Base-by-base conservation (phyloP, 2,329 filamentous ascomycete genomes). In the Colletotrichum tropicale region DNA sequence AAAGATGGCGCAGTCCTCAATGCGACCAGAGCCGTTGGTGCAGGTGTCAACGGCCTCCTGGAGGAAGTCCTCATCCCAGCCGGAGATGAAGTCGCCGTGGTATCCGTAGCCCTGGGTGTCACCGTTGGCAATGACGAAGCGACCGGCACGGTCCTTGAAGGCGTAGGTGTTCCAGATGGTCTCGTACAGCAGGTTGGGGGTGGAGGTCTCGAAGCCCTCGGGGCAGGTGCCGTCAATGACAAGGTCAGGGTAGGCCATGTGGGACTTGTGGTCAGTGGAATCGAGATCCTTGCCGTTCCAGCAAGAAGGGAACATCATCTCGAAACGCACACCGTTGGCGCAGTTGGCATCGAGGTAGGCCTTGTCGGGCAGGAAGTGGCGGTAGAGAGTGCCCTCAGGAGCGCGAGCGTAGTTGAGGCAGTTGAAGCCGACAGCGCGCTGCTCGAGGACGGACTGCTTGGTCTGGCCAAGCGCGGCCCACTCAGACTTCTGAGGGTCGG, bases 391-490 rank as follows among this genome's bases (percentile, higher is more conserved):
- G 2, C 90, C 89, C 84, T 98, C 96, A 3, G 94, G 87, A 0
- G 84, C 80, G 28, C 85, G 87, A 36, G 80, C 81, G 82, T 98
- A 98, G 90, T 98, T 93, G 76, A 99, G 87, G 85, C 97, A 98
- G 89, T 98, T 98, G 91, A 98, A 98, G 5, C 97, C 96, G 32
- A 98, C 80, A 12, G 96, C 95, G 77, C 96, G 95, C 87, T 98
- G 94, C 66, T 86, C 87, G 48, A 98, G 90, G 68, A 93, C 91
- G 18, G 85, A 84, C 86, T 98, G 96, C 62, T 82, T 85, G 13
- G 93, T 94, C 80, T 91, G 90, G 75, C 93, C 91, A 7, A 92
- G 86, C 3, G 85, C 82, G 28, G 85, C 85, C 96, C 96, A 98
- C 28, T 85, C 78, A 15, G 94, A 95, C 85, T 95, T 95, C 76